Base-by-base conservation (phyloP, 306 rosid species). In the Oemleria cerasiformis region DNA sequence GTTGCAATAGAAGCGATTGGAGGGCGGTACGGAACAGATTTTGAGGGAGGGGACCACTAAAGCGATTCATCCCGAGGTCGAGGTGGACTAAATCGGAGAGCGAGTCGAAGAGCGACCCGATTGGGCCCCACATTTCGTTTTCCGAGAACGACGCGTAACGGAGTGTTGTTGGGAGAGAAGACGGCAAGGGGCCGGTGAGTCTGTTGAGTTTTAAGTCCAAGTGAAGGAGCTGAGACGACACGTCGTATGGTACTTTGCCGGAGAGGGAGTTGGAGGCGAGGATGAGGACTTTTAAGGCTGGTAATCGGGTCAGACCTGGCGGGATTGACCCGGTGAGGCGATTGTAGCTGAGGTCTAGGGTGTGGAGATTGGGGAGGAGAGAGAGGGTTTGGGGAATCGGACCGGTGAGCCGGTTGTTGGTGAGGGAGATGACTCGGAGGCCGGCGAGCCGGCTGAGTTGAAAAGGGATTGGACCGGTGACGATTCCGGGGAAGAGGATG, bases 281-380 rank as follows among this genome's bases (percentile, higher is more conserved):
- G 19, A 91, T 82, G 58, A 91, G 86, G 69, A 91, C 78, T 36
- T 76, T 86, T 40, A 91, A 84, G 0, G 54, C 56, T 0, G 89
- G 87, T 15, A 91, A 76, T 49, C 54, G 50, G 3, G 83, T 78
- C 39, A 91, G 84, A 4, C 67, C 19, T 49, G 85, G 83, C 0
- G 92, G 95, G 73, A 91, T 62, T 0, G 82, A 53, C 34, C 97
- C 95, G 49, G 85, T 30, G 85, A 88, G 86, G 49, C 64, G 83
- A 80, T 91, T 91, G 54, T 78, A 74, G 65, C 95, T 91, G 45
- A 91, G 92, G 69, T 91, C 97, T 66, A 91, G 90, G 0, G 97
- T 91, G 85, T 91, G 97, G 73, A 91, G 92, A 53, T 63, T 77
- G 30, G 8, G 34, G 23, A 91, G 81, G 4, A 83, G 25, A 11